Evolutionary conservation across 768 basidiomycete species (phyloP).

Genomic region (Amanita jacksonii): DNA sequence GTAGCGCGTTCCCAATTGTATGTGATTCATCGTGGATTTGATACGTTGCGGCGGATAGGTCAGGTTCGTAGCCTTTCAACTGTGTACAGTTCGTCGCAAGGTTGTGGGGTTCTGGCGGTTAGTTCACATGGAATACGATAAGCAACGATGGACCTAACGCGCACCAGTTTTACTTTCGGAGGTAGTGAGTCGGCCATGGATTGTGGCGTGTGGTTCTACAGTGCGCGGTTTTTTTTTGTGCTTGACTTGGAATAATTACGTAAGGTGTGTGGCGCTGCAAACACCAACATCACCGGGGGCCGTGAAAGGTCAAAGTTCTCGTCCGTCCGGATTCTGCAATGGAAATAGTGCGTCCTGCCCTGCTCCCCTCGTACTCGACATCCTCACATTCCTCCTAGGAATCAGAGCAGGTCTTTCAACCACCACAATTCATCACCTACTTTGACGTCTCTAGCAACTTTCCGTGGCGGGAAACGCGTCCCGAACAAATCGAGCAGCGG

Average conservation of each 20-base stretch:
- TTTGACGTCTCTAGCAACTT: slow-evolving; percentile 25
- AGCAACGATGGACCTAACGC: not conserved
- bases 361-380: not conserved
- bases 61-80: slow-evolving; percentile 77
- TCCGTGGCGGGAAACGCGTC: slow-evolving; percentile 46
- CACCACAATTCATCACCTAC: slow-evolving; percentile 2
- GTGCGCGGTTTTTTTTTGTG: too few relatives aligned
- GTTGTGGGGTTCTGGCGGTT: not conserved
- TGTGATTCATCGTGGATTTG: slow-evolving; percentile 92
- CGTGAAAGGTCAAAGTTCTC: too few relatives aligned
- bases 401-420: not conserved
- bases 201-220: too few relatives aligned
- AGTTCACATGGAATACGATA: not conserved
- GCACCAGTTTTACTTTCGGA: slow-evolving; percentile 7
- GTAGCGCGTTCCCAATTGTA: slow-evolving; percentile 87
- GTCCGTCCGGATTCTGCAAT: not conserved
- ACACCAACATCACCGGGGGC: too few relatives aligned
- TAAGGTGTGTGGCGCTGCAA: too few relatives aligned
- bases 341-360: slow-evolving; percentile 3
- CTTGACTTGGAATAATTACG: too few relatives aligned
- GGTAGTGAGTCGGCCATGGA: slow-evolving; percentile 1
- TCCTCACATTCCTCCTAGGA: not conserved
- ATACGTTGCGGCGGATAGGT: slow-evolving; percentile 85
- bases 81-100: slow-evolving; percentile 26
- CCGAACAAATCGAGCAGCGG: slow-evolving; percentile 51